phyloP scores from a whole-genome alignment of 2,329 filamentous ascomycete genomes.

The Colletotrichum limetticola region DNA sequence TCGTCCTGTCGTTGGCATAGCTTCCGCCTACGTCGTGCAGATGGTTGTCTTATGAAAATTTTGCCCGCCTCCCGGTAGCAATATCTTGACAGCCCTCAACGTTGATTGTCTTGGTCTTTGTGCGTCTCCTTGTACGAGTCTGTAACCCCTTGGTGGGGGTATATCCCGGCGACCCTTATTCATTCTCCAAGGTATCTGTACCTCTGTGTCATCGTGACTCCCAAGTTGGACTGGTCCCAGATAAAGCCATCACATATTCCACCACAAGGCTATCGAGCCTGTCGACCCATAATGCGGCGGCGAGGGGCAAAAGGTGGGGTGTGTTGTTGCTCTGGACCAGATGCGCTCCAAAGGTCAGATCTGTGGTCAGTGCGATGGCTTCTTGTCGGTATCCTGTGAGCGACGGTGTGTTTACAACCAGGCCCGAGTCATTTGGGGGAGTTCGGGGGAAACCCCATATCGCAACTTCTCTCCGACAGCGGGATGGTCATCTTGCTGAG shows the following conservation, averaged over 20 bases:
- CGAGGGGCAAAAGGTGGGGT: constrained; percentile 33
- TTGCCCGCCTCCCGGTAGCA: constrained; percentile 6
- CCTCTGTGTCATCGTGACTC: constrained; percentile 9
- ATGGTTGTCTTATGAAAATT: constrained; percentile 10
- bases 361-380: constrained; percentile 24
- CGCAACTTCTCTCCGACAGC: constrained; percentile 25
- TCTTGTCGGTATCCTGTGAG: constrained; percentile 33
- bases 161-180: constrained; percentile 3
- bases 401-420: constrained; percentile 29
- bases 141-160: constrained; percentile 26
- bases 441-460: constrained; percentile 21
- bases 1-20: constrained; percentile 6
- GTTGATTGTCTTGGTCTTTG: constrained; percentile 9
- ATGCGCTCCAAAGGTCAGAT: constrained; percentile 10
- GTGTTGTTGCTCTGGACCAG: constrained; percentile 8
- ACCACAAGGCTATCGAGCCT: constrained; percentile 8
- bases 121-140: constrained; percentile 25
- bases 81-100: constrained; percentile 10
- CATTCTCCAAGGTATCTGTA: constrained; percentile 25
- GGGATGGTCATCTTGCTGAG: constrained; percentile 18
- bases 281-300: constrained; percentile 27
- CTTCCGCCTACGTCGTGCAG: constrained; percentile 13
- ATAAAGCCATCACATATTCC: constrained; percentile 23
- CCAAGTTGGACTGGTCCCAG: constrained; percentile 3
- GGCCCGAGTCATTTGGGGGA: constrained; percentile 29